These are phyloP conservation scores for Jackrogersella minutella DNA, from an alignment of 495 filamentous ascomycete genomes.

Conservation along the genomic window DNA sequence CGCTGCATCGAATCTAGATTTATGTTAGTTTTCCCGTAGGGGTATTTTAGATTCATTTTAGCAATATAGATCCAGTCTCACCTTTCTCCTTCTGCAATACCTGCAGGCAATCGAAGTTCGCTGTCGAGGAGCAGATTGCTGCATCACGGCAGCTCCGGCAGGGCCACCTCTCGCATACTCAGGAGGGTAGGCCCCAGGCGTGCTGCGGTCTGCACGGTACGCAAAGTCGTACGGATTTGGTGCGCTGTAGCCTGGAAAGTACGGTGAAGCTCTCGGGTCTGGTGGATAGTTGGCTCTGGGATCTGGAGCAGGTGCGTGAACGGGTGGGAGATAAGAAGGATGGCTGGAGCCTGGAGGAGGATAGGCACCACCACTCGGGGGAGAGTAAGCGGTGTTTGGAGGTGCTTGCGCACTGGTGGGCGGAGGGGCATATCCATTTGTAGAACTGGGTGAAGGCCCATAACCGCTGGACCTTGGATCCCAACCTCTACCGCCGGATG, in stretches of 20 bases:
- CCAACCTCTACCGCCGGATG: conserved; percentile 29
- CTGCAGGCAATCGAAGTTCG: conserved; percentile 61
- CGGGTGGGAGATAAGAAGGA: conserved; percentile 37
- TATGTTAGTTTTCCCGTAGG: conserved; percentile 12
- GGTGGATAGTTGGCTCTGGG: conserved; percentile 31
- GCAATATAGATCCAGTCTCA: conserved; percentile 24
- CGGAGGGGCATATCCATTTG: conserved; percentile 41
- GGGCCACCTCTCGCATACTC: conserved; percentile 41
- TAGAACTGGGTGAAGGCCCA: conserved; percentile 39
- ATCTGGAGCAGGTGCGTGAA: conserved; percentile 33
- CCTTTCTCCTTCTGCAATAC: conserved; percentile 61
- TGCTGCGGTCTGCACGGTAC: conserved; percentile 35
- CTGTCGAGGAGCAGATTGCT: conserved; percentile 57
- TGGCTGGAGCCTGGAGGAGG: conserved; percentile 37
- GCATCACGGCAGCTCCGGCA: conserved; percentile 42
- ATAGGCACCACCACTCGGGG: conserved; percentile 31
- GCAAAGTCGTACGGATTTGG: conserved; percentile 37
- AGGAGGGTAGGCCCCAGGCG: conserved; percentile 30
- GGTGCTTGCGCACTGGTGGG: conserved; percentile 24
- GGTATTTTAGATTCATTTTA: conserved; percentile 1
- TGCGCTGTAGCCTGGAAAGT: conserved; percentile 24
- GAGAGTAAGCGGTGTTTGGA: conserved; percentile 33
- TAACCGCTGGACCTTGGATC: conserved; percentile 29
- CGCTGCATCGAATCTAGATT: conserved; percentile 60
- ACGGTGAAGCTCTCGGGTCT: conserved; percentile 31